Evolutionary conservation across 202 grass and related monocot genomes (phyloP), one percentile per base, ranked within the genome.

Genomic region (Elaeis oleifera): DNA sequence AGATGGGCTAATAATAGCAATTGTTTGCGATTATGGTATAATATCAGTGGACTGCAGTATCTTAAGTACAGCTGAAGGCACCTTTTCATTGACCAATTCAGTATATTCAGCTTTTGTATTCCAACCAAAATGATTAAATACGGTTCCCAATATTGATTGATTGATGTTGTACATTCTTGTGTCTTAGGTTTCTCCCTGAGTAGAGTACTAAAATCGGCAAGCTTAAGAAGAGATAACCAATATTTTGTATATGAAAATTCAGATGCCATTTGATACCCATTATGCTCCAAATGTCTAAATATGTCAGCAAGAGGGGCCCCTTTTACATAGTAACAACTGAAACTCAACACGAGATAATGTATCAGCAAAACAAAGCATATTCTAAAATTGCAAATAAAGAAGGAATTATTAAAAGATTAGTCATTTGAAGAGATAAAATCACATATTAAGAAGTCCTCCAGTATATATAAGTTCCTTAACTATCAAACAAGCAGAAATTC

Each of bases 121-220:
- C 23, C 23, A 23, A 23, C 71, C 78, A 65, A 75, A 81, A 75
- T 81, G 78, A 74, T 81, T 81, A 65, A 76, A 81, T 16, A 81
- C 71, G 17, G 72, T 81, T 52, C 75, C 71, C 23, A 81, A 65
- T 25, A 72, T 76, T 18, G 78, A 81, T 81, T 81, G 78, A 81
- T 66, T 81, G 39, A 81, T 66, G 58, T 72, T 81, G 58, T 81
- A 24, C 1, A 81, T 22, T 75, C 78, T 57, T 75, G 63, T 54
- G 75, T 75, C 54, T 72, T 71, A 60, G 71, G 71, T 59, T 56
- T 66, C 55, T 81, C 64, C 72, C 78, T 71, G 65, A 57, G 32
- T 53, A 29, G 44, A 69, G 59, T 20, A 19, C 51, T 18, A 66
- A 21, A 60, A 62, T 21, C 27, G 18, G 24, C 14, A 18, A 20